Evolutionary conservation across 257 asterid species (phyloP).

Genomic region (Asclepias syriaca): DNA sequence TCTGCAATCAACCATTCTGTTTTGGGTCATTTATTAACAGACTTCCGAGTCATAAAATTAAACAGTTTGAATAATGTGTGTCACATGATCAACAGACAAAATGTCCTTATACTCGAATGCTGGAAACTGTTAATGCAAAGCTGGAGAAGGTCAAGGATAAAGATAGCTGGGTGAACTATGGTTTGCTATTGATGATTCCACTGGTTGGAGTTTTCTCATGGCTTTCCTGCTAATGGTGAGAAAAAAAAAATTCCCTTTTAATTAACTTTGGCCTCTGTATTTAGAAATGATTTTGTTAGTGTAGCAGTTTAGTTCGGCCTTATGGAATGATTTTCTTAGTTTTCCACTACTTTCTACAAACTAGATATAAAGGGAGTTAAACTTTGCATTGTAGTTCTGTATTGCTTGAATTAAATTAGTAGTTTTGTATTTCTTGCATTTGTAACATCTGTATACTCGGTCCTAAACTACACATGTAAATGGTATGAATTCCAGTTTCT

Average conservation of each 20-base stretch:
- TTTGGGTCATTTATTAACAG: background rate
- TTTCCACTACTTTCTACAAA: background rate
- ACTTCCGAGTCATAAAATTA: slow-evolving; percentile 7
- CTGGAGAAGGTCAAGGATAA: slow-evolving; percentile 40
- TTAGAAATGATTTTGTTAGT: background rate
- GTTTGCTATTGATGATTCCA: slow-evolving; percentile 55
- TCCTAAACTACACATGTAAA: too few species aligned
- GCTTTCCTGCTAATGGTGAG: slow-evolving; percentile 54
- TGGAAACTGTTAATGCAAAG: slow-evolving; percentile 41
- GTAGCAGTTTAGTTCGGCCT: background rate
- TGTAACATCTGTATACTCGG: too few species aligned
- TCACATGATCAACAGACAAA: slow-evolving; percentile 43
- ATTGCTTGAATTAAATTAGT: too few species aligned
- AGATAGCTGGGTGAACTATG: slow-evolving; percentile 62
- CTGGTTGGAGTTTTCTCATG: slow-evolving; percentile 60
- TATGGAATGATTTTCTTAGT: background rate
- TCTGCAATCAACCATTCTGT: background rate
- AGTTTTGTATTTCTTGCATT: too few species aligned
- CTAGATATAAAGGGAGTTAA: too few species aligned
- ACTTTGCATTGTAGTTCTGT: too few species aligned
- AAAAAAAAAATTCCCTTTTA: slow-evolving; percentile 12
- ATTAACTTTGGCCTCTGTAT: background rate
- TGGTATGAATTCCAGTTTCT: too few species aligned
- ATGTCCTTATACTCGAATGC: slow-evolving; percentile 67
- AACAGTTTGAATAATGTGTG: slow-evolving; percentile 10